These are phyloP conservation scores for Leishmania arabica DNA, from an alignment of 208 protist species.

Conservation along the genomic window DNA sequence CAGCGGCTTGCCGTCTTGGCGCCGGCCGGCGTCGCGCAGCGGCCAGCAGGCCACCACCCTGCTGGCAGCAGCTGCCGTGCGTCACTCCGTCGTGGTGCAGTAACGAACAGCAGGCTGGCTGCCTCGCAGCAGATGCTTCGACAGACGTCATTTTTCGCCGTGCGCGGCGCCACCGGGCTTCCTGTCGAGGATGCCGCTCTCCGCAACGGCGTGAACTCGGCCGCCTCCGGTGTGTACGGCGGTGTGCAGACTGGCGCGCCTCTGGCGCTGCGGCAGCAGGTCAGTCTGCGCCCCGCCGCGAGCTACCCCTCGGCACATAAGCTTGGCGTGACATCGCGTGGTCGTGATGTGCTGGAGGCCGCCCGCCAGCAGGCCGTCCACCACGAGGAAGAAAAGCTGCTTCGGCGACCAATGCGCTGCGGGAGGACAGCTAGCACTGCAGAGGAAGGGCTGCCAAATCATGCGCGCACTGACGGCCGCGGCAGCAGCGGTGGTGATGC, in stretches of 20 bases:
- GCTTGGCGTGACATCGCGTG: slow-evolving; percentile 54
- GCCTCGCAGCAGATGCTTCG: slow-evolving; percentile 40
- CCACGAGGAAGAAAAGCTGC: slow-evolving; percentile 38
- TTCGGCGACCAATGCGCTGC: slow-evolving; percentile 28
- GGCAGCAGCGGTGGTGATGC: background rate
- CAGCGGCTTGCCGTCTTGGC: background rate
- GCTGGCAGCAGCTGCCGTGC: background rate
- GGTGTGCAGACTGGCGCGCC: slow-evolving; percentile 44
- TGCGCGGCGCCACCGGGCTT: slow-evolving; percentile 54
- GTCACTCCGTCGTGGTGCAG: background rate
- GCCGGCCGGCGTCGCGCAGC: background rate
- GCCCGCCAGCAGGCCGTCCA: slow-evolving; percentile 43
- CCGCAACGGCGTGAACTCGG: slow-evolving; percentile 12
- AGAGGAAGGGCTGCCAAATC: slow-evolving; percentile 9
- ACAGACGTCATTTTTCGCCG: slow-evolving; percentile 52
- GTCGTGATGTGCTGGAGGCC: slow-evolving; percentile 57
- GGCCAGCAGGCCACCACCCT: background rate
- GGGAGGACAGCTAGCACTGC: background rate
- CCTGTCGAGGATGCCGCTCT: slow-evolving; percentile 42
- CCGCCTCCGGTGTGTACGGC: slow-evolving; percentile 47
- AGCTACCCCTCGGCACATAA: slow-evolving; percentile 37
- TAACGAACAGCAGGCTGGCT: slow-evolving; percentile 11
- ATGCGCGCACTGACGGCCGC: background rate
- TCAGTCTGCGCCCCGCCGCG: slow-evolving; percentile 13
- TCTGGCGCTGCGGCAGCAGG: slow-evolving; percentile 36